phyloP scores from a whole-genome alignment of 192 early-diverging fungal species.

The Umbelopsis sp. region DNA sequence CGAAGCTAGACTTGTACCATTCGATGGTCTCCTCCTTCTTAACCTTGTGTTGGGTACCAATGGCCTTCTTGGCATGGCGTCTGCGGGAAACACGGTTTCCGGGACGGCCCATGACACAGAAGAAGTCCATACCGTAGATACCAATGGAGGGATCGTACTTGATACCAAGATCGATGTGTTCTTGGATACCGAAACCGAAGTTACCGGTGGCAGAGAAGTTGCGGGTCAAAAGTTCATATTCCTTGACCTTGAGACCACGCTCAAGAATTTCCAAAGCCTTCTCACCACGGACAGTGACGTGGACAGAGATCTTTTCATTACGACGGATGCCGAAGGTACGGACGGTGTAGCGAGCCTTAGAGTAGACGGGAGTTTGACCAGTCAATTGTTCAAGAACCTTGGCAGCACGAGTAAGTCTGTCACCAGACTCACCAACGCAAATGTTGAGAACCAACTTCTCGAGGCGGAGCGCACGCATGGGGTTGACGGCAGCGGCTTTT shows the following conservation, averaged over 20 bases:
- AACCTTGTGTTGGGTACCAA: conserved; percentile 92
- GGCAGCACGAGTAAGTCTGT: conserved; percentile 99
- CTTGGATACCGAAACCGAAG: conserved; percentile 99
- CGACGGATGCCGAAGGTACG: conserved; percentile 99
- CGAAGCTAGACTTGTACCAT: conserved; percentile 96
- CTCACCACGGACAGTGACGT: conserved; percentile 95
- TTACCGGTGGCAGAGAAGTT: conserved; percentile 99
- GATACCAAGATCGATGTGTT: conserved; percentile 99
- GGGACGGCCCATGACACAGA: conserved; percentile 97
- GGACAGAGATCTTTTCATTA: conserved; percentile 99
- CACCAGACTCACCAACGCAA: conserved; percentile 99
- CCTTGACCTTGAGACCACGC: conserved; percentile 99
- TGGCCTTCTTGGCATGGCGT: conserved; percentile 80
- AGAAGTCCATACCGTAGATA: conserved; percentile 99
- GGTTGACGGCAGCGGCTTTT: conserved; percentile 81
- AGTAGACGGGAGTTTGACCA: conserved; percentile 98
- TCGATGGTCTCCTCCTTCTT: conserved; percentile 92
- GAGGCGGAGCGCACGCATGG: conserved; percentile 95
- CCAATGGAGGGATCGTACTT: conserved; percentile 99
- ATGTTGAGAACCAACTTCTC: conserved; percentile 99
- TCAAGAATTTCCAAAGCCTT: conserved; percentile 95
- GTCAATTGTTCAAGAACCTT: conserved; percentile 99
- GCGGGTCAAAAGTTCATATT: conserved; percentile 92
- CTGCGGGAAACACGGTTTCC: conserved; percentile 95
- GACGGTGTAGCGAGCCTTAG: conserved; percentile 99